These are phyloP conservation scores for Thinopyrum elongatum DNA, from an alignment of 176 grass and related monocot species.

Conservation along the genomic window DNA sequence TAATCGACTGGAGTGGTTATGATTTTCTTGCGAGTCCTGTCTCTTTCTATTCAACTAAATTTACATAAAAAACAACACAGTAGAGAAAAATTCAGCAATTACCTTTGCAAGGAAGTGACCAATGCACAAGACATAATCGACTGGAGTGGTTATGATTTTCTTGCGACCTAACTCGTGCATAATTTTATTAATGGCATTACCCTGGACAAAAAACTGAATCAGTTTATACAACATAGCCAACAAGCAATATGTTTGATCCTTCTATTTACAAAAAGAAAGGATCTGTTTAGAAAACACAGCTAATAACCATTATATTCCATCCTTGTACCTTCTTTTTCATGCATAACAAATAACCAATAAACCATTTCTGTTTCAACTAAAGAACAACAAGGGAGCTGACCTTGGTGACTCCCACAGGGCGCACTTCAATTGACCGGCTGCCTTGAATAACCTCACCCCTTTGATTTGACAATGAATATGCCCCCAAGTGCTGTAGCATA, in stretches of 20 bases:
- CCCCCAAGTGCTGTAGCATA: constrained; percentile 81
- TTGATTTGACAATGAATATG: constrained; percentile 83
- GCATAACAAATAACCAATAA: neutral
- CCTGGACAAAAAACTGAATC: constrained; percentile 44
- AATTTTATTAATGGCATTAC: constrained; percentile 76
- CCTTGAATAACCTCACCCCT: constrained; percentile 88
- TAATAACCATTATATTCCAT: neutral
- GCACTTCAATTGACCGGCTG: constrained; percentile 83
- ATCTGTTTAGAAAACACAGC: neutral
- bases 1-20: constrained; percentile 83
- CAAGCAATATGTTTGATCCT: neutral
- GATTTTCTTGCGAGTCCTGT: too few relatives aligned
- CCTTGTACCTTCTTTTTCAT: neutral
- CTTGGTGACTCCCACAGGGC: constrained; percentile 86
- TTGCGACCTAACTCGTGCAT: constrained; percentile 75
- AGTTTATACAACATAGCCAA: neutral
- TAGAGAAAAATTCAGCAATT: constrained; percentile 20
- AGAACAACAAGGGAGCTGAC: constrained; percentile 17
- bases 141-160: constrained; percentile 77
- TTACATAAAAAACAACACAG: neutral
- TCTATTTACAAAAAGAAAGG: neutral
- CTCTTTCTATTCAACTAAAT: too few relatives aligned
- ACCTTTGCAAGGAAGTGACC: constrained; percentile 97
- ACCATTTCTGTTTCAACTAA: neutral
- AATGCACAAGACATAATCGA: constrained; percentile 85